phyloP scores from a whole-genome alignment of 2,329 filamentous ascomycete genomes.

The Xylaria multiplex region DNA sequence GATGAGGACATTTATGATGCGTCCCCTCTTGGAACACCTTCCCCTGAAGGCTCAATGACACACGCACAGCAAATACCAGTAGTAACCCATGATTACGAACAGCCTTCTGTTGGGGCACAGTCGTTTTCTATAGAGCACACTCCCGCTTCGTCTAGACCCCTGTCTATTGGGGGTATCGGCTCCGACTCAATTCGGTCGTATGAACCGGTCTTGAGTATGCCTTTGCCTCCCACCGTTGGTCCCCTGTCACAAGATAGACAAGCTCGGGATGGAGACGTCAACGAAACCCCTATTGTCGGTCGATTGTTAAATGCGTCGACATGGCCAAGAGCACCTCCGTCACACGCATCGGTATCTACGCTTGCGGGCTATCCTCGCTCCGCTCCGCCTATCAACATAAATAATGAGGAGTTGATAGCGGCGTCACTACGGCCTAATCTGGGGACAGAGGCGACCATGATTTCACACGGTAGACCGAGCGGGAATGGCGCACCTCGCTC shows the following conservation, averaged over 20 bases:
- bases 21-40: conserved; percentile 43
- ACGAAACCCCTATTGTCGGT: conserved; percentile 36
- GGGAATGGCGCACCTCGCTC: conserved; percentile 53
- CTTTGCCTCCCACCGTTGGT: conserved; percentile 29
- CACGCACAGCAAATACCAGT: conserved; percentile 44
- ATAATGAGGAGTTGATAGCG: conserved; percentile 49
- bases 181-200: conserved; percentile 32
- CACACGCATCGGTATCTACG: conserved; percentile 41
- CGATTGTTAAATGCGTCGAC: conserved; percentile 54
- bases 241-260: conserved; percentile 22
- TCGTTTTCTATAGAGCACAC: conserved; percentile 43
- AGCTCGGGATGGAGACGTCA: neutral
- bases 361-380: conserved; percentile 54
- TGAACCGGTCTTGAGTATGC: conserved; percentile 35
- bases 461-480: conserved; percentile 52
- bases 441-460: conserved; percentile 53
- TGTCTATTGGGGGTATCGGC: conserved; percentile 33
- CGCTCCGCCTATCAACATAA: conserved; percentile 50
- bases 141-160: conserved; percentile 40
- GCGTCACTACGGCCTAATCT: conserved; percentile 53
- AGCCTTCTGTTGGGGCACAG: conserved; percentile 38
- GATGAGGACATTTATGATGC: conserved; percentile 47
- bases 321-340: conserved; percentile 56
- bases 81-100: conserved; percentile 40
- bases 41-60: conserved; percentile 38